Base-by-base conservation (phyloP, 352 stramenopile genomes). In the Pythium dissotocum region DNA sequence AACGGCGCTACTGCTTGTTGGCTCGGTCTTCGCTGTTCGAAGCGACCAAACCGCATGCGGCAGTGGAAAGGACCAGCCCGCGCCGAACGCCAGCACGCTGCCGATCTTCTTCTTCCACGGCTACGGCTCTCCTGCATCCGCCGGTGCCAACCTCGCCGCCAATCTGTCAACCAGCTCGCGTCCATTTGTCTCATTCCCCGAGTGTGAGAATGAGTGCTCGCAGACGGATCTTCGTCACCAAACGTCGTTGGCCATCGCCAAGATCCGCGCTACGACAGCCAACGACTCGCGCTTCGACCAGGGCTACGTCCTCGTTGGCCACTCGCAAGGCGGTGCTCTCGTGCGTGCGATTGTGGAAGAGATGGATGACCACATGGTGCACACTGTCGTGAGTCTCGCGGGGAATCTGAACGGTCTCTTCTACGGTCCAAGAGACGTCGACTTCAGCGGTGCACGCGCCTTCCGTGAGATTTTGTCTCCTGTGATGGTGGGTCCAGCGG, bases 91-190 rank as follows among this genome's bases (percentile, higher is more conserved):
- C 18, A 26, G 16, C n/a, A 6, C 52, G 21, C 63, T 84, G 13
- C 78, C 78, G 0, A 68, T 79, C 26, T 81, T 82, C 72, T 82
- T 83, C 70, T 80, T 84, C 65, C 77, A 85, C 49, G 77, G 72
- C 44, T 42, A 79, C 49, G 76, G 70, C 24, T 61, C 58, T 40
- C 70, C 78, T 33, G 52, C 65, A 28, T 67, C 56, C 32, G 62
- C 72, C 28, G 75, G 67, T 4, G 56, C 53, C 12, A 72, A 75
- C 66, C 68, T 80, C 42, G 38, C 77, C 30, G 53, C 68, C 24
- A 77, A 74, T 36, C 66, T 80, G 35, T 76, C 75, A 0, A 65
- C 70, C 26, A 51, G 71, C 30, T 70, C 60, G 6, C 71, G 65
- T 6, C 56, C 71, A n/a, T 79, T 82, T 65, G 64, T 77, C 8